Base-by-base conservation (phyloP, 768 basidiomycete genomes). In the Kwoniella newhampshirensis region DNA sequence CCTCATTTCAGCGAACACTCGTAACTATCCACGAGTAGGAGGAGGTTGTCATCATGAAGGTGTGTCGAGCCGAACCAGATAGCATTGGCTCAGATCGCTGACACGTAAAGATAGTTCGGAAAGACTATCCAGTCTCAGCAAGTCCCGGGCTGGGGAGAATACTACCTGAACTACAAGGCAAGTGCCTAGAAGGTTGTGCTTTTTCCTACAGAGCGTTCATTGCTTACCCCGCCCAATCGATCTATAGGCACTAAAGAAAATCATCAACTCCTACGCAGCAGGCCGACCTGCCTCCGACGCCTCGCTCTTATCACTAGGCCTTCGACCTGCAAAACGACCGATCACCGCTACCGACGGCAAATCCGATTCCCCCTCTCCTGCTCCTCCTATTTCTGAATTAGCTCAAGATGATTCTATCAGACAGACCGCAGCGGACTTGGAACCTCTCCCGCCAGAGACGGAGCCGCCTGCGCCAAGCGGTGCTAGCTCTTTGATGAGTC, bases 71-170 rank as follows among this genome's bases (percentile, higher is more conserved):
- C n/a, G n/a, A n/a, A n/a, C n/a, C n/a, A n/a, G n/a, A n/a, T n/a
- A n/a, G 36, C 36, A 11, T 37, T 37, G n/a, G 9, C 36, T 37
- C 36, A 37, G 36, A 9, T 37, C n/a, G n/a, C n/a, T n/a, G n/a
- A n/a, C n/a, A n/a, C n/a, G n/a, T n/a, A n/a, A n/a, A n/a, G 15
- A 35, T 41, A 98, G 93, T 99, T 99, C 77, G 96, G 96, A 68
- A 99, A 99, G 81, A 88, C 91, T 60, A 91, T 99, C 61, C 92
- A 91, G 77, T 85, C 88, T 27, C 88, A 94, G 76, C 91, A 96
- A 80, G 86, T 97, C 52, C 92, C 94, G 49, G 94, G 93, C 79
- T 99, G 94, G 94, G 90, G 89, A 26, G 75, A 81, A 40, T 90
- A 89, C 80, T 98, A 98, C 79, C 85, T 97, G 58, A 93, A 98